Evolutionary conservation across 1,284 basidiomycete species (phyloP).

Genomic region (Apiotrichum porosum): DNA sequence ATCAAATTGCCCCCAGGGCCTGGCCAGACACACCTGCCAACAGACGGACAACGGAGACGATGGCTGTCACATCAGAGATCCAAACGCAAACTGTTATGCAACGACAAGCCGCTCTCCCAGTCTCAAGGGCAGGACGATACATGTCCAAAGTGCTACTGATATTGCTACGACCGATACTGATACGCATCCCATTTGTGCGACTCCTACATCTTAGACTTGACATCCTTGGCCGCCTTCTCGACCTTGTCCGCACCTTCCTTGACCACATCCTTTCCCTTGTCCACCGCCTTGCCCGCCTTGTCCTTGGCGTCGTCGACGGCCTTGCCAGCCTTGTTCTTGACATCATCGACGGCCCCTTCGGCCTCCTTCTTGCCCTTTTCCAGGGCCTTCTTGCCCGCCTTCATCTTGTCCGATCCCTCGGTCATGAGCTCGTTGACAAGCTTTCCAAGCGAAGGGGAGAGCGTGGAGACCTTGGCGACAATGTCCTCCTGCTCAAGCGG

Average conservation of each 20-base stretch:
- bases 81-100: too few species aligned
- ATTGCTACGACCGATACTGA: background rate
- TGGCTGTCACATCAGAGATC: too few species aligned
- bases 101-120: too few species aligned
- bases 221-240: background rate
- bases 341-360: slow-evolving; percentile 18
- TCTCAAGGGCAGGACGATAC: too few species aligned
- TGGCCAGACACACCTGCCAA: too few species aligned
- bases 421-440: slow-evolving; percentile 38
- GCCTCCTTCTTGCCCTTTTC: slow-evolving; percentile 32
- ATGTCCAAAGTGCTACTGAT: too few species aligned
- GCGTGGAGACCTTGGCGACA: slow-evolving; percentile 33
- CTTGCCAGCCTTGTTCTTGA: slow-evolving; percentile 24
- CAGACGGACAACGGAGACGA: too few species aligned
- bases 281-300: background rate
- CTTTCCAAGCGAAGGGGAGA: slow-evolving; percentile 42
- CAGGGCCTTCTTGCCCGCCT: slow-evolving; percentile 7
- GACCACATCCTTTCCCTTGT: slow-evolving; percentile 8
- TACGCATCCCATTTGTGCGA: background rate
- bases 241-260: slow-evolving; percentile 29
- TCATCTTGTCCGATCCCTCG: slow-evolving; percentile 23
- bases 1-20: too few species aligned
- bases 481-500: slow-evolving; percentile 40
- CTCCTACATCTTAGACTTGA: background rate
- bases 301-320: slow-evolving; percentile 2